These are phyloP conservation scores for Jimgerdemannia flammicorona DNA, from an alignment of 192 early-diverging fungal species.

Conservation along the genomic window DNA sequence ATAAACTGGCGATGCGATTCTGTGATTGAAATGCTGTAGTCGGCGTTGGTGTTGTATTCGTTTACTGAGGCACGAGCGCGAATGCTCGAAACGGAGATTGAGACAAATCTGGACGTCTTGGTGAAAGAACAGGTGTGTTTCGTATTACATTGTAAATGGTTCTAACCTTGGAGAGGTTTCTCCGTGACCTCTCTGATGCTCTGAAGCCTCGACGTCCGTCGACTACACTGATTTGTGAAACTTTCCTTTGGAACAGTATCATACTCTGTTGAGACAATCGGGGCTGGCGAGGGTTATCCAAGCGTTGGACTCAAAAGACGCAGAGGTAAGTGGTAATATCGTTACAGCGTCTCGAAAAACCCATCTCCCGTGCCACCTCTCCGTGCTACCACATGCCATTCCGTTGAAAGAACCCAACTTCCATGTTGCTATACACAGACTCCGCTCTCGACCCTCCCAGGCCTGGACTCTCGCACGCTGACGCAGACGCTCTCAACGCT, in stretches of 20 bases:
- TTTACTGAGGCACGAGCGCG: constrained; percentile 59
- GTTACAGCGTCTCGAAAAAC: too few species aligned
- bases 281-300: constrained; percentile 52
- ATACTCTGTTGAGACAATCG: constrained; percentile 57
- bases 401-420: too few species aligned
- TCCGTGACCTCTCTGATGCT: too few species aligned
- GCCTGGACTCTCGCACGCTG: constrained; percentile 49
- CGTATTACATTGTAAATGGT: not conserved
- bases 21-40: constrained; percentile 31
- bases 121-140: constrained; percentile 59
- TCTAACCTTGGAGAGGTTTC: not conserved
- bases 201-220: too few species aligned
- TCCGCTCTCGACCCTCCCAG: constrained; percentile 50
- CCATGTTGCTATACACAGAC: constrained; percentile 20
- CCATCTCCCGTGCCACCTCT: too few species aligned
- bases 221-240: not conserved
- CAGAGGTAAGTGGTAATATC: constrained; percentile 30
- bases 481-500: constrained; percentile 50
- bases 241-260: constrained; percentile 38
- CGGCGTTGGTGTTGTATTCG: constrained; percentile 55
- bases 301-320: constrained; percentile 50
- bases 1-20: not conserved
- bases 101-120: constrained; percentile 56
- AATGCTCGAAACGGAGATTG: constrained; percentile 56
- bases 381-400: constrained; percentile 9